Conservation (phyloP, 345 rosid genomes). For the Pelargonium nanum region DNA sequence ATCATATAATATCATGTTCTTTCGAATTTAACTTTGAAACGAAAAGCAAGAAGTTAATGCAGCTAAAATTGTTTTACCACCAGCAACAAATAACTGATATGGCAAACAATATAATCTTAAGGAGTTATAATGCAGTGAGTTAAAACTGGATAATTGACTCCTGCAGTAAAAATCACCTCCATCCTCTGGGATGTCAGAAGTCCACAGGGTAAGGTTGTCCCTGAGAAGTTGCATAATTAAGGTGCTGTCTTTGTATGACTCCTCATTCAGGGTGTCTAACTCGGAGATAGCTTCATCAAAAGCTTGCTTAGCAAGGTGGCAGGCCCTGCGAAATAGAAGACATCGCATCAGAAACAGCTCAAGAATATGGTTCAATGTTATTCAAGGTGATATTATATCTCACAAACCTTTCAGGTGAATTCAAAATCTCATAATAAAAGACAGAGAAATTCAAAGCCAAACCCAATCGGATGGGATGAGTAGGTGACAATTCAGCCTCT, state of each 20-base stretch:
- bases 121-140: too few species aligned
- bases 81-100: too few species aligned
- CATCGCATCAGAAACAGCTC: not conserved
- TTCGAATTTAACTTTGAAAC: too few species aligned
- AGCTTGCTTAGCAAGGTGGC: constrained; percentile 32
- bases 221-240: constrained; percentile 36
- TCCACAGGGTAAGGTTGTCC: constrained; percentile 35
- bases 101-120: too few species aligned
- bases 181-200: constrained; percentile 29
- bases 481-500: constrained; percentile 29
- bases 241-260: constrained; percentile 34
- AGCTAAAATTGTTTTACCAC: too few species aligned
- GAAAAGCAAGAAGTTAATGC: too few species aligned
- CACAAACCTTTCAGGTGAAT: constrained; percentile 34
- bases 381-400: not conserved
- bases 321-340: constrained; percentile 18
- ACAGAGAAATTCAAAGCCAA: constrained; percentile 35
- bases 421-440: constrained; percentile 29
- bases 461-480: constrained; percentile 33
- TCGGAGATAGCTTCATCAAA: constrained; percentile 34
- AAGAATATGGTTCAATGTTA: not conserved
- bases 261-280: constrained; percentile 30
- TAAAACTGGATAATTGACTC: not conserved
- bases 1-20: too few species aligned
- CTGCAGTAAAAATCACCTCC: constrained; percentile 16